These are phyloP conservation scores for Tulasnella sp. DNA, from an alignment of 768 basidiomycete genomes.

Conservation along the genomic window DNA sequence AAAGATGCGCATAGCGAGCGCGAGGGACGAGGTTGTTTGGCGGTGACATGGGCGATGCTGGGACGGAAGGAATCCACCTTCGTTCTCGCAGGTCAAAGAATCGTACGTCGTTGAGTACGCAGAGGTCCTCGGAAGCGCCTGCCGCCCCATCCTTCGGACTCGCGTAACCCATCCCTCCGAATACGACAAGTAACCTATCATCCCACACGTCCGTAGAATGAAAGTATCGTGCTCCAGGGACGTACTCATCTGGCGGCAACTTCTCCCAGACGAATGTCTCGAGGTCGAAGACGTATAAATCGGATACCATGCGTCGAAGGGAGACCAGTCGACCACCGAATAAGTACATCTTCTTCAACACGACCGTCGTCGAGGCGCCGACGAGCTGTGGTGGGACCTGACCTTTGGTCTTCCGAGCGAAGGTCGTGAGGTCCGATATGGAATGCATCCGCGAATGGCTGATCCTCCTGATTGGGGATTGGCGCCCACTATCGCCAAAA, in stretches of 20 bases:
- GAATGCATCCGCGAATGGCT: too few species aligned
- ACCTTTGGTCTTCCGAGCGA: slow-evolving; percentile 69
- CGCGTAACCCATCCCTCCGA: slow-evolving; percentile 89
- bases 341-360: slow-evolving; percentile 80
- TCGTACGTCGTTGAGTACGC: slow-evolving; percentile 87
- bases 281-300: slow-evolving; percentile 85
- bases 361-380: slow-evolving; percentile 83
- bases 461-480: too few species aligned
- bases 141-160: slow-evolving; percentile 40
- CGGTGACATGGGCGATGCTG: slow-evolving; percentile 23
- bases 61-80: slow-evolving; percentile 53
- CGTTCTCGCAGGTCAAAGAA: slow-evolving; percentile 67
- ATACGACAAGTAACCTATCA: slow-evolving; percentile 71
- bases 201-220: slow-evolving; percentile 90
- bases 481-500: too few species aligned
- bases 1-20: slow-evolving; percentile 90
- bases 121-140: slow-evolving; percentile 54
- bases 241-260: slow-evolving; percentile 53
- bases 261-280: slow-evolving; percentile 71
- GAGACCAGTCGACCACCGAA: slow-evolving; percentile 85
- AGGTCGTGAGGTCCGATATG: slow-evolving; percentile 83
- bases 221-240: slow-evolving; percentile 84
- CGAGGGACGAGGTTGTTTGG: slow-evolving; percentile 48
- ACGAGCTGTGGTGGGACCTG: slow-evolving; percentile 84
- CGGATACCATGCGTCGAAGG: slow-evolving; percentile 78